These are phyloP conservation scores for Claviceps paspali DNA, from an alignment of 2,329 filamentous ascomycete species.

Conservation along the genomic window DNA sequence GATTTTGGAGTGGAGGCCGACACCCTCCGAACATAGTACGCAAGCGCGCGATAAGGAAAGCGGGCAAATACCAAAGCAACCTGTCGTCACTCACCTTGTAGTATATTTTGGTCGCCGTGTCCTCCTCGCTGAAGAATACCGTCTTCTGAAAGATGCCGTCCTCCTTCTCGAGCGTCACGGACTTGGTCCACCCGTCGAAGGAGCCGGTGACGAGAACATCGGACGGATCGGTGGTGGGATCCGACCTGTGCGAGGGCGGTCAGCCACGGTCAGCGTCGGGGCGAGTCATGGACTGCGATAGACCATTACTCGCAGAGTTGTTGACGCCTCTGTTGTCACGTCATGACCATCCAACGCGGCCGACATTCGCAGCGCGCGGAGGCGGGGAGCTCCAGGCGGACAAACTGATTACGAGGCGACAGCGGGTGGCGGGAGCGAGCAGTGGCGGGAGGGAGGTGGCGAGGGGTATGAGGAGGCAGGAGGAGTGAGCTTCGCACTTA, in stretches of 20 bases:
- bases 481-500: slow-evolving; percentile 24
- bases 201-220: slow-evolving; percentile 63
- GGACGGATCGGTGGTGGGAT: slow-evolving; percentile 67
- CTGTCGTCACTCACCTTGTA: slow-evolving; percentile 70
- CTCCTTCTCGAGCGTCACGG: slow-evolving; percentile 64
- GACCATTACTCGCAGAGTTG: background rate
- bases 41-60: too few species aligned
- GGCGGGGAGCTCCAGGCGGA: background rate
- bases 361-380: background rate
- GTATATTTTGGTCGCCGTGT: slow-evolving; percentile 54
- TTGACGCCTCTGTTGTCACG: background rate
- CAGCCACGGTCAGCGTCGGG: too few species aligned
- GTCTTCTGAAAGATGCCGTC: slow-evolving; percentile 64
- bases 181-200: slow-evolving; percentile 89
- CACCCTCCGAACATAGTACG: too few species aligned
- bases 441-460: background rate
- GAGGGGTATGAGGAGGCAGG: background rate
- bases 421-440: too few species aligned
- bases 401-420: too few species aligned
- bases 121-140: slow-evolving; percentile 48
- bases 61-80: background rate
- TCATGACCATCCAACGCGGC: background rate
- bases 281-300: background rate
- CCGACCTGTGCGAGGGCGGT: slow-evolving; percentile 52
- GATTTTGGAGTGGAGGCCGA: too few species aligned